A percentile compares a stretch with the other conserved stretches of the same genome.
phyloP scores from a whole-genome alignment of 129 eudicot species.

The Lonicera japonica region DNA sequence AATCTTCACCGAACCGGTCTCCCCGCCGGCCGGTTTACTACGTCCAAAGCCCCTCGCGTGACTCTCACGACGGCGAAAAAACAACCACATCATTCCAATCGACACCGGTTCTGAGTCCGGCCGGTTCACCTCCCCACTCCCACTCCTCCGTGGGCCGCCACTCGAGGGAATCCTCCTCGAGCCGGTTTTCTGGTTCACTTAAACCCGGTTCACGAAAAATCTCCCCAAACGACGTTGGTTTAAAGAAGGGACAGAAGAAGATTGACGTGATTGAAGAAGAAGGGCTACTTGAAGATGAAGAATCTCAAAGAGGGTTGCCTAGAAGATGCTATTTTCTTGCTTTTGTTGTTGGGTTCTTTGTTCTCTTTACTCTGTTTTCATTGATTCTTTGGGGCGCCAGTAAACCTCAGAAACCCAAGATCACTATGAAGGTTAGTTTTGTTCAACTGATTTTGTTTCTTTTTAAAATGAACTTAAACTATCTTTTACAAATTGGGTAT shows the following conservation, averaged over 20 bases:
- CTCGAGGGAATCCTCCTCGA: slow-evolving; percentile 83
- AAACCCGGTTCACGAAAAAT: slow-evolving; percentile 62
- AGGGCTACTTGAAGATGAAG: slow-evolving; percentile 53
- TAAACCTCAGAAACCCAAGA: slow-evolving; percentile 66
- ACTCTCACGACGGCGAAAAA: slow-evolving; percentile 81
- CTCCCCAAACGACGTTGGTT: slow-evolving; percentile 42
- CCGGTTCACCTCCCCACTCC: slow-evolving; percentile 77
- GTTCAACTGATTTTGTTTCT: background rate
- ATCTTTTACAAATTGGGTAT: no score
- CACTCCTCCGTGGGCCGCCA: slow-evolving; percentile 82
- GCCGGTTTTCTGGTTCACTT: slow-evolving; percentile 81
- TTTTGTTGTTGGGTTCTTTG: slow-evolving; percentile 44
- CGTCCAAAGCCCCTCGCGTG: slow-evolving; percentile 81
- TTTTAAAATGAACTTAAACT: no score
- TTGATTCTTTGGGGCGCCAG: slow-evolving; percentile 69
- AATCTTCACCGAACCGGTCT: slow-evolving; percentile 61
- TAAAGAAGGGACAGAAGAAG: slow-evolving; percentile 25
- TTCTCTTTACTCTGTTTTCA: slow-evolving; percentile 62
- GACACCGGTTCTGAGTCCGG: slow-evolving; percentile 66
- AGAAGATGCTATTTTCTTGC: slow-evolving; percentile 56
- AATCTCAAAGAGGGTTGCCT: slow-evolving; percentile 28
- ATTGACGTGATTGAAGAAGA: slow-evolving; percentile 67
- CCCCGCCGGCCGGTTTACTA: slow-evolving; percentile 68
- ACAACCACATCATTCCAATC: slow-evolving; percentile 68
- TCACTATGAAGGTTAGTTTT: slow-evolving; percentile 51